Percentiles rank a stretch among this genome's conserved stretches.
phyloP scores from a whole-genome alignment of 1,139 yeast genomes.

The Saccharomycopsis phalli region DNA sequence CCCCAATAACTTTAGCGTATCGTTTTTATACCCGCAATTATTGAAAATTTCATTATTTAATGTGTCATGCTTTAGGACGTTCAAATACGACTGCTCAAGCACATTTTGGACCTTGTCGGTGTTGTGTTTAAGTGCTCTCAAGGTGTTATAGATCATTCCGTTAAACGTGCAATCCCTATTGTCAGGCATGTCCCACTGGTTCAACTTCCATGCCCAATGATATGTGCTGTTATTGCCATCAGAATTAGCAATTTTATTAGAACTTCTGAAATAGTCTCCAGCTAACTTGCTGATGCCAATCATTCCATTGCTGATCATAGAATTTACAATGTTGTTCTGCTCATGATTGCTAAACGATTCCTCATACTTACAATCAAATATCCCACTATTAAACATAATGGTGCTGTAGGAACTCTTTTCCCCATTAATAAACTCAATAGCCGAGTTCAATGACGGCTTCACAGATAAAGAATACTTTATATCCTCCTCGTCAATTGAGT shows the following conservation, averaged over 20 bases:
- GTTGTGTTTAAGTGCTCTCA: slow-evolving; percentile 12
- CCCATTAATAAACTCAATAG: slow-evolving; percentile 35
- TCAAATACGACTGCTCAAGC: background rate
- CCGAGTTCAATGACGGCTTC: slow-evolving; percentile 43
- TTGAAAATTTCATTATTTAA: slow-evolving; percentile 2
- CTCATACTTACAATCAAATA: slow-evolving; percentile 36
- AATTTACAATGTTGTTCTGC: slow-evolving; percentile 19
- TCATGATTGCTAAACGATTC: slow-evolving; percentile 14
- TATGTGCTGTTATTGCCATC: slow-evolving; percentile 24
- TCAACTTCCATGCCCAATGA: slow-evolving; percentile 63
- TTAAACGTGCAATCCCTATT: slow-evolving; percentile 37
- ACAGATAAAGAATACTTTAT: slow-evolving; percentile 62
- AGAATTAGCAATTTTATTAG: slow-evolving; percentile 14
- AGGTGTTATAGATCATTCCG: slow-evolving; percentile 25
- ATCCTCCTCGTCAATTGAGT: slow-evolving; percentile 39
- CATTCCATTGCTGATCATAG: slow-evolving; percentile 40
- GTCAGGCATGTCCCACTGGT: slow-evolving; percentile 61
- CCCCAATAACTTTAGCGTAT: slow-evolving; percentile 35
- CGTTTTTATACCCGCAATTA: background rate
- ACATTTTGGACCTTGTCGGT: slow-evolving; percentile 13
- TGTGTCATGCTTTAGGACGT: background rate
- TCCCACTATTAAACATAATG: slow-evolving; percentile 49
- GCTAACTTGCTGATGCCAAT: slow-evolving; percentile 39
- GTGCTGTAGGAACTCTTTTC: slow-evolving; percentile 33
- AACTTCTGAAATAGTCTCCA: slow-evolving; percentile 22